Evolutionary conservation across 495 filamentous ascomycete genomes (phyloP).

Genomic region (Lineolata rhizophorae): DNA sequence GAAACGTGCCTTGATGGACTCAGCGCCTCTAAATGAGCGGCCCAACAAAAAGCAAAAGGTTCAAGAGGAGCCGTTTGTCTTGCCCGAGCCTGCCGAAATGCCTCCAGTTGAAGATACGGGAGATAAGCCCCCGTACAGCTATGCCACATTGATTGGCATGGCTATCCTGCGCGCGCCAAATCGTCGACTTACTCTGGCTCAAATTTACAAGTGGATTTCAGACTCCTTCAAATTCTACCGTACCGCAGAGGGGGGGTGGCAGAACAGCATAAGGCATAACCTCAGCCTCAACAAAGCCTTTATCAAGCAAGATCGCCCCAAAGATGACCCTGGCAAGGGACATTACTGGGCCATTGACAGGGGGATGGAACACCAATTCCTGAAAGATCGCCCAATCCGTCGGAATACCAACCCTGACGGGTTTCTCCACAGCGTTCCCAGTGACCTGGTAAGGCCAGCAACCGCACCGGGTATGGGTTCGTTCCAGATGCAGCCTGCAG

Average conservation of each 20-base stretch:
- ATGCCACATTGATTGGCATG: constrained; percentile 93
- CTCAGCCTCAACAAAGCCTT: constrained; percentile 97
- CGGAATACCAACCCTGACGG: constrained; percentile 25
- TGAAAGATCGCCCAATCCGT: constrained; percentile 57
- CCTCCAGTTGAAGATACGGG: constrained; percentile 70
- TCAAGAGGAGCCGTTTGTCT: constrained; percentile 23
- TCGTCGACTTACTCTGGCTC: constrained; percentile 69
- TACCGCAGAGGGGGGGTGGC: constrained; percentile 69
- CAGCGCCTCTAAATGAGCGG: constrained; percentile 51
- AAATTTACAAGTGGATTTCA: constrained; percentile 98
- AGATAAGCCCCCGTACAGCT: constrained; percentile 73
- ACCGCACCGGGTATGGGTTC: constrained; percentile 17
- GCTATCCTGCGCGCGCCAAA: constrained; percentile 75
- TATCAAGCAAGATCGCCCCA: constrained; percentile 83
- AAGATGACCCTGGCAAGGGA: constrained; percentile 96
- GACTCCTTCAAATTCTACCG: constrained; percentile 81
- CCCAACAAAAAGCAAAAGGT: constrained; percentile 35
- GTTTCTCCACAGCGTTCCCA: constrained; percentile 11
- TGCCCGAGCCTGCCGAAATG: constrained; percentile 58
- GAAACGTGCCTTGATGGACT: constrained; percentile 51
- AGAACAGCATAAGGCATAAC: constrained; percentile 97
- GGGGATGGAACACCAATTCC: constrained; percentile 71
- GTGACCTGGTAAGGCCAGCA: constrained; percentile 12
- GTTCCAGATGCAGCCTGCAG: constrained; percentile 9
- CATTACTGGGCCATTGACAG: constrained; percentile 88